These are phyloP conservation scores for Arabidopsis arenosa DNA, from an alignment of 345 rosid species.

Conservation along the genomic window DNA sequence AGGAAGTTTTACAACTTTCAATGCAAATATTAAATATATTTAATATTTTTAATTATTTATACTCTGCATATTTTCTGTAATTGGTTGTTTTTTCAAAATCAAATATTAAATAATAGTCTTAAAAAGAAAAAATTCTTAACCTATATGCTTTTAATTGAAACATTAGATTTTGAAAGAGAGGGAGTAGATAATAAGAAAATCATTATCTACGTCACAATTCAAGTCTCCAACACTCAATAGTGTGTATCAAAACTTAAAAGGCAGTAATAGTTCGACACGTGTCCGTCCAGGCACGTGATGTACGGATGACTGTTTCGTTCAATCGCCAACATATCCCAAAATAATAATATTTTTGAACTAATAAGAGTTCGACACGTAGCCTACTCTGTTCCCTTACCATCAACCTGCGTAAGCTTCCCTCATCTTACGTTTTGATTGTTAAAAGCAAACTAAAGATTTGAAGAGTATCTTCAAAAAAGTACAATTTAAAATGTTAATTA, in stretches of 20 bases:
- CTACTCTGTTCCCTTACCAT: conserved; percentile 15
- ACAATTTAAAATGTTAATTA: conserved; percentile 4
- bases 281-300: conserved; percentile 21
- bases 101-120: too few species aligned
- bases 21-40: too few species aligned
- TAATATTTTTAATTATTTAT: too few species aligned
- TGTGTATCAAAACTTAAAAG: not conserved
- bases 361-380: conserved; percentile 20
- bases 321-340: conserved; percentile 21
- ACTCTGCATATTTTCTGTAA: too few species aligned
- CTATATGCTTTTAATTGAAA: too few species aligned
- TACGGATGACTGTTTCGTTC: conserved; percentile 15
- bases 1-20: too few species aligned
- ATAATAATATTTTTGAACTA: not conserved
- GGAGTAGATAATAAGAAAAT: too few species aligned
- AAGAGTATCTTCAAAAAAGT: conserved; percentile 1
- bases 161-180: too few species aligned
- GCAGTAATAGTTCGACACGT: conserved; percentile 31
- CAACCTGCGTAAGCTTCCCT: conserved; percentile 36
- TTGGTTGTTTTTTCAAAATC: too few species aligned
- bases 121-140: too few species aligned
- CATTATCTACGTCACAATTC: too few species aligned
- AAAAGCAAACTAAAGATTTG: not conserved
- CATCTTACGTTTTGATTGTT: conserved; percentile 36
- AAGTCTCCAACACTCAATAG: too few species aligned